Conservation (phyloP, 768 basidiomycete genomes). For the Jaapia argillacea region DNA sequence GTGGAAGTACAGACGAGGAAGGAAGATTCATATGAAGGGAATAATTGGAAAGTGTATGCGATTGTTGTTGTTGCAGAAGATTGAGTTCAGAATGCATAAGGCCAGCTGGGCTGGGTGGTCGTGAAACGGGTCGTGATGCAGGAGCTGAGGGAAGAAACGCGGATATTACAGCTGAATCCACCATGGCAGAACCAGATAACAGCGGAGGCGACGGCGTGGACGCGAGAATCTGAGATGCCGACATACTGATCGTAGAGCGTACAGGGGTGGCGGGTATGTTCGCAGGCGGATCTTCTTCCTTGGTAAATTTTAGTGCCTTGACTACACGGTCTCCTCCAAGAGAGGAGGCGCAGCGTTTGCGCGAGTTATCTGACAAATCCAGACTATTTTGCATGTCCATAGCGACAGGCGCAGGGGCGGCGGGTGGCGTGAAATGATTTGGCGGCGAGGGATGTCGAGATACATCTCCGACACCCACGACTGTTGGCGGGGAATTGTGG, state of each 20-base stretch:
- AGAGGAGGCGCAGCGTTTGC: constrained; percentile 42
- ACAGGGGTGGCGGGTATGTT: constrained; percentile 8
- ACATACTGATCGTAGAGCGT: too few relatives aligned
- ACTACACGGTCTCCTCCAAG: constrained; percentile 32
- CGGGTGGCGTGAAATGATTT: constrained; percentile 14
- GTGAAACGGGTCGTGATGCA: constrained; percentile 16
- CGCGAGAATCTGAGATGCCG: constrained; percentile 10
- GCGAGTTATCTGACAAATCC: constrained; percentile 31
- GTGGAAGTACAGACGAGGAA: constrained; percentile 13
- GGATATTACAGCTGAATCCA: constrained; percentile 16
- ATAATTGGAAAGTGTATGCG: constrained; percentile 8
- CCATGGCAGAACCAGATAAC: constrained; percentile 7
- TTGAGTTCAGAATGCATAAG: constrained; percentile 8
- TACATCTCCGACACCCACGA: not conserved
- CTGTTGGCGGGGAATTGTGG: not conserved
- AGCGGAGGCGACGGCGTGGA: constrained; percentile 13
- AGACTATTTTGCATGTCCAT: constrained; percentile 17
- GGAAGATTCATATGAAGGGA: constrained; percentile 13
- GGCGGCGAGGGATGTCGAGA: constrained; percentile 9
- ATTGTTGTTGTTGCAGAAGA: constrained; percentile 7
- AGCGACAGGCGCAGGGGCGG: constrained; percentile 11
- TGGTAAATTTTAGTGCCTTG: constrained; percentile 33
- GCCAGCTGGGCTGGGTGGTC: constrained; percentile 16
- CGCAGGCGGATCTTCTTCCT: not conserved
- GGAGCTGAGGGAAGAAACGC: constrained; percentile 18